Evolutionary conservation across 352 stramenopile genomes (phyloP), one percentile per base, ranked within the genome.

Genomic region (Globisporangium spiculum): DNA sequence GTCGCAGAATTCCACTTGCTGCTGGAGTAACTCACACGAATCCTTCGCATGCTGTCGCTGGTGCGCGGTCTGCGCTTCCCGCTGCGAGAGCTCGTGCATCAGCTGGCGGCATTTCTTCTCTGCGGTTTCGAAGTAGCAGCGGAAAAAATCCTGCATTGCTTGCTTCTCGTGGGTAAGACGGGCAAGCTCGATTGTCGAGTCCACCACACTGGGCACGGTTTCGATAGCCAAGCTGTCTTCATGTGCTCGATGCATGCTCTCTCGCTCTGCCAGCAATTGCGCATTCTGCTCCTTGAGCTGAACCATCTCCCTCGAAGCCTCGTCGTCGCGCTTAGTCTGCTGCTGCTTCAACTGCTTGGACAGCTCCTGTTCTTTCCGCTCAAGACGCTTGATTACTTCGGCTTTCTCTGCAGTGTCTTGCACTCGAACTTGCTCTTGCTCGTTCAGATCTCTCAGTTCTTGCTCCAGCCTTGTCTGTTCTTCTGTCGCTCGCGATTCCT

Each of bases 61-160:
- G 20, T 6, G 26, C 32, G 32, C 56, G 10, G 32, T 71, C 63
- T 71, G 67, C 26, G 67, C 60, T 30, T 91, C 63, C 18, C 81
- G 76, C 53, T 75, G 46, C 3, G 71, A 56, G 36, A 89, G 54
- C 41, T 72, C 58, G 1, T 68, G 66, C 14, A 74, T 55, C 41
- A 89, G 55, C 50, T 71, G 52, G 1, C 65, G 69, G 66, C 79
- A 88, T 34, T 89, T 88, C 0, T 61, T 75, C 74, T 91, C 83
- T 3, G 81, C 79, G 4, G 65, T 65, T 57, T 68, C 53, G 60
- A 77, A 81, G 56, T 88, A 89, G 5, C 64, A 79, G 24, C 72
- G 72, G 9, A 91, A 60, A 27, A 89, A 89, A 26, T 76, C 70
- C 56, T 84, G 68, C 16, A 89, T 59, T 22, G 72, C 69, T 26